Conservation (phyloP, 495 filamentous ascomycete species). For the Recurvomyces mirabilis region DNA sequence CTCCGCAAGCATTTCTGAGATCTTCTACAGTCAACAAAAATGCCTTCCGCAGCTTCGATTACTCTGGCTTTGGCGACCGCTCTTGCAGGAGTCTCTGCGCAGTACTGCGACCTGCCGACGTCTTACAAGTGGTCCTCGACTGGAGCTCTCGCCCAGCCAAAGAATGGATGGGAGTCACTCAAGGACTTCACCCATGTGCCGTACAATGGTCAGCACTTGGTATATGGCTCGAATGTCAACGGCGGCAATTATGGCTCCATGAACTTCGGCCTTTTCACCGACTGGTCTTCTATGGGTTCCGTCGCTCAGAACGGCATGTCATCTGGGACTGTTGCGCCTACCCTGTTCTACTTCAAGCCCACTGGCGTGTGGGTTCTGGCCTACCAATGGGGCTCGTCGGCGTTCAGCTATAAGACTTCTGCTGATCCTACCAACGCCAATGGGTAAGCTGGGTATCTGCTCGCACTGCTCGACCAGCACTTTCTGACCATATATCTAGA, state of each 20-base stretch:
- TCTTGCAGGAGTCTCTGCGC: background rate
- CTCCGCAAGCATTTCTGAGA: too few species aligned
- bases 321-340: conserved; percentile 43
- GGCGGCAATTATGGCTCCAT: conserved; percentile 1
- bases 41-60: too few species aligned
- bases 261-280: conserved; percentile 41
- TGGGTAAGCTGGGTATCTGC: conserved; percentile 13
- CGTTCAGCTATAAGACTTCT: conserved; percentile 49
- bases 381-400: conserved; percentile 46
- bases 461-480: background rate
- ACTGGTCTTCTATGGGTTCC: conserved; percentile 44
- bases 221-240: conserved; percentile 35
- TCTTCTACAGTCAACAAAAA: too few species aligned
- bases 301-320: conserved; percentile 45
- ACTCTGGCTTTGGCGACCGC: background rate
- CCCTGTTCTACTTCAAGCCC: conserved; percentile 48
- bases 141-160: conserved; percentile 35
- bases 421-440: conserved; percentile 45
- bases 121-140: conserved; percentile 2
- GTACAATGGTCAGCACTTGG: conserved; percentile 44
- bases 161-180: conserved; percentile 40
- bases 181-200: conserved; percentile 47
- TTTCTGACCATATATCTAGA: conserved; percentile 4
- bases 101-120: conserved; percentile 3
- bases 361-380: conserved; percentile 49